phyloP scores from a whole-genome alignment of 805 yeast species.

The Teunomyces gatunensis region DNA sequence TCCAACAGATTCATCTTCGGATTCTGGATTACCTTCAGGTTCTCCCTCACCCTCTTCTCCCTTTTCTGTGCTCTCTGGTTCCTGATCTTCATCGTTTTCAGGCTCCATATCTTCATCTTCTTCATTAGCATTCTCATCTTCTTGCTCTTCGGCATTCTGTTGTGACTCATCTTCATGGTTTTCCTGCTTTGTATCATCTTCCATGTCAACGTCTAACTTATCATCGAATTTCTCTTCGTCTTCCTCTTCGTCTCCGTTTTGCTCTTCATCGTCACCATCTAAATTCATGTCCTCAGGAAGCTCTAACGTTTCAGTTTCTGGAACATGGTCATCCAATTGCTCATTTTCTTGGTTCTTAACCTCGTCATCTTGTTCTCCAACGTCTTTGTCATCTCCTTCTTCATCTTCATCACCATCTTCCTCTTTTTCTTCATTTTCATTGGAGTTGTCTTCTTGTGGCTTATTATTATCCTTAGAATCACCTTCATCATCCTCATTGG shows the following conservation, averaged over 20 bases:
- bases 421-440: conserved; percentile 44
- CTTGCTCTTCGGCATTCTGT: conserved; percentile 18
- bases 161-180: conserved; percentile 32
- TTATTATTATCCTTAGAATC: conserved; percentile 39
- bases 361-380: conserved; percentile 80
- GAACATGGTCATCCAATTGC: conserved; percentile 68
- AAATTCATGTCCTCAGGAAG: conserved; percentile 89
- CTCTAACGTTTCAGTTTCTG: conserved; percentile 83
- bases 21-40: conserved; percentile 26
- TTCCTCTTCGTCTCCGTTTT: conserved; percentile 43
- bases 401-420: conserved; percentile 48
- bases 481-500: conserved; percentile 45
- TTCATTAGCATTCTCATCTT: conserved; percentile 16
- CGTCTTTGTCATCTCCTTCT: conserved; percentile 64
- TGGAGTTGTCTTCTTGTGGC: conserved; percentile 34
- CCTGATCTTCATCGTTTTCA: conserved; percentile 13
- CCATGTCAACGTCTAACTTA: conserved; percentile 25
- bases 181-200: conserved; percentile 28
- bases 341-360: conserved; percentile 68
- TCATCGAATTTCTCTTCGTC: conserved; percentile 29
- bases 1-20: conserved; percentile 25
- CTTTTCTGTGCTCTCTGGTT: conserved; percentile 23
- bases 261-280: conserved; percentile 69
- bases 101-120: conserved; percentile 16
- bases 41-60: conserved; percentile 19